Conservation (phyloP, 1,284 basidiomycete species). For the Cryptococcus maquisensis region DNA sequence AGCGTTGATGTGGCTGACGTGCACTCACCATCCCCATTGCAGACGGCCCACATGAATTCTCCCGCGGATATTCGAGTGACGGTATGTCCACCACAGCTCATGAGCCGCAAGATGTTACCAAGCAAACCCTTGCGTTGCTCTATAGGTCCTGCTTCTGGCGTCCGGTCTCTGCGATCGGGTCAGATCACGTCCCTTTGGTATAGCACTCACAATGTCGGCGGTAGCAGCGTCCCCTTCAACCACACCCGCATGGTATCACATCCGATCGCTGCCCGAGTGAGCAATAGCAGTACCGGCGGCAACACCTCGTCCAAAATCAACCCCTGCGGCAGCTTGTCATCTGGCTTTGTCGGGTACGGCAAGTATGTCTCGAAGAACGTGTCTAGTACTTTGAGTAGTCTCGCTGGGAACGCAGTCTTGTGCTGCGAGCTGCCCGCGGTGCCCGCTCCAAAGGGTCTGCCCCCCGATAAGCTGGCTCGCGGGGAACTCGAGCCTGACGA, state of each 20-base stretch:
- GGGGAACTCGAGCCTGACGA: conserved; percentile 7
- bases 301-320: conserved; percentile 67
- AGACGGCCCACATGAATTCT: conserved; percentile 78
- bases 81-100: conserved; percentile 66
- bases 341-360: conserved; percentile 21
- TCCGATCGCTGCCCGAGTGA: conserved; percentile 63
- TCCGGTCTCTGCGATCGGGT: conserved; percentile 60
- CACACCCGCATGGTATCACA: conserved; percentile 58
- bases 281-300: conserved; percentile 66
- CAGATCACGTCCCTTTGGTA: neutral
- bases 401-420: conserved; percentile 22
- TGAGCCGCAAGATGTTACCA: conserved; percentile 72
- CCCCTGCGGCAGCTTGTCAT: conserved; percentile 23
- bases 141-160: conserved; percentile 55
- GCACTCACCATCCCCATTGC: conserved; percentile 68
- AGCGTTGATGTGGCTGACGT: neutral
- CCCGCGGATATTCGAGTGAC: conserved; percentile 69
- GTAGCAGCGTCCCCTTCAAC: conserved; percentile 64
- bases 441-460: neutral
- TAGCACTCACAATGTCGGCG: conserved; percentile 58
- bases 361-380: conserved; percentile 26
- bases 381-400: conserved; percentile 26
- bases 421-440: neutral
- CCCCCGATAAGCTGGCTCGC: conserved; percentile 8
- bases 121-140: conserved; percentile 67